These are phyloP conservation scores for Alnus rubra DNA, from an alignment of 306 rosid species.

Conservation along the genomic window DNA sequence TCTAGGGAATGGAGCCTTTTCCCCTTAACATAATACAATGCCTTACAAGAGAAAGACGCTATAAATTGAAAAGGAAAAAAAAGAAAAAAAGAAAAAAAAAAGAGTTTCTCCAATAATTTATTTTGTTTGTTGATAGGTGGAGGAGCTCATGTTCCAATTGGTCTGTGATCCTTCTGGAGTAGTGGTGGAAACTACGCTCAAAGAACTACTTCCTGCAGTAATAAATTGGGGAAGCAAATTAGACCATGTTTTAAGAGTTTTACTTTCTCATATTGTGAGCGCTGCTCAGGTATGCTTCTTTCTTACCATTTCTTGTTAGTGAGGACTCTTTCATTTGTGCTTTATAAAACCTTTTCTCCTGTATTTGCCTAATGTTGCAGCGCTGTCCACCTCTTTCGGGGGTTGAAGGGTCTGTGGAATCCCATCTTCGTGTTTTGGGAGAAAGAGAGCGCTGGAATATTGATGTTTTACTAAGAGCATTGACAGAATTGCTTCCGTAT, in stretches of 20 bases:
- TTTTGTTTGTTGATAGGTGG: slow-evolving; percentile 68
- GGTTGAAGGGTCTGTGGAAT: slow-evolving; percentile 94
- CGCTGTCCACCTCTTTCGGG: slow-evolving; percentile 95
- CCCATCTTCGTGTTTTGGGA: slow-evolving; percentile 85
- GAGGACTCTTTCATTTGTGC: slow-evolving; percentile 9
- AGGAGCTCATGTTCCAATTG: slow-evolving; percentile 95
- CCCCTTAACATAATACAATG: slow-evolving; percentile 46
- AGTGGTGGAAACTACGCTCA: slow-evolving; percentile 84
- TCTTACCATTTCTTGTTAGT: slow-evolving; percentile 18
- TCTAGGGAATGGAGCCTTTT: slow-evolving; percentile 82
- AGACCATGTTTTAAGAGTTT: slow-evolving; percentile 69
- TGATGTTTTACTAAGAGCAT: slow-evolving; percentile 77
- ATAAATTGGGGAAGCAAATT: slow-evolving; percentile 86
- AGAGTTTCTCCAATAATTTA: slow-evolving; percentile 37
- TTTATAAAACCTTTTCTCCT: slow-evolving; percentile 13
- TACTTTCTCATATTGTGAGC: slow-evolving; percentile 66
- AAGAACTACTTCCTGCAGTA: slow-evolving; percentile 86
- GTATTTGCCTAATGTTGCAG: slow-evolving; percentile 48
- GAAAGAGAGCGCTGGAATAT: slow-evolving; percentile 96
- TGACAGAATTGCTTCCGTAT: slow-evolving; percentile 65
- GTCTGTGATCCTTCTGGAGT: slow-evolving; percentile 94
- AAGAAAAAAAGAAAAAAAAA: slow-evolving; percentile 29
- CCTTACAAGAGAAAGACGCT: slow-evolving; percentile 31
- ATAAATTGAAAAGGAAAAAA: slow-evolving; percentile 21
- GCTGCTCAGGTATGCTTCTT: slow-evolving; percentile 67